Evolutionary conservation across 768 basidiomycete genomes (phyloP), one percentile per base, ranked within the genome.

Genomic region (Cyathus striatus): DNA sequence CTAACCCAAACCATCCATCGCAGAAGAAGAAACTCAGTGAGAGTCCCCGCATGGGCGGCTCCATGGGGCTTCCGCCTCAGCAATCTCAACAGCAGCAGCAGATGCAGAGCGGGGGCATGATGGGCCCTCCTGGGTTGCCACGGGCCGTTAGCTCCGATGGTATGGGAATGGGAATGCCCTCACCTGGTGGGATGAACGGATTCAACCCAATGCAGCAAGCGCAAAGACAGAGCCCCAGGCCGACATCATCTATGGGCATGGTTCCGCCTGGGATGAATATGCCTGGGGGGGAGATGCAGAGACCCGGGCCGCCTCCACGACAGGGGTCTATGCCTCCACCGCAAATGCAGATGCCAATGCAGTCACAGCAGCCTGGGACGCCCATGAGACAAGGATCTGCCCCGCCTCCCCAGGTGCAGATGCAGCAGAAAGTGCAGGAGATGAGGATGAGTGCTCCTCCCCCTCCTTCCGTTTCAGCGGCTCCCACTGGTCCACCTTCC

Each of bases 21-120:
- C 50, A 62, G 13, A 63, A 62, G 39, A 44, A 54, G 39, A 52
- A 53, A 1, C 51, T 49, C 24, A 45, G 53, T 41, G 48, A 51
- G 3, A 52, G 50, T 33, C 52, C 52, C 3, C 43, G 50, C 23
- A 47, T 57, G 12, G 52, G 54, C 25, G 43, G 49, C 21, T 34
- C 16, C 42, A 34, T 9, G 9, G 9, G 17, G 35, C 20, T 36
- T 7, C 35, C 35, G n/a, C n/a, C n/a, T n/a, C n/a, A n/a, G n/a
- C n/a, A n/a, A n/a, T n/a, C n/a, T n/a, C n/a, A n/a, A n/a, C n/a
- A n/a, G n/a, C n/a, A n/a, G n/a, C n/a, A n/a, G n/a, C 33, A 34
- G n/a, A 41, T 26, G 6, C 18, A 13, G 9, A 20, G 24, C 17
- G 33, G 33, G 6, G 33, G 33, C 30, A n/a, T n/a, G 33, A 47